A percentile compares a stretch with the other conserved stretches of the same genome.
Conservation (phyloP, 495 filamentous ascomycete species). For the Gamarada debralockiae region DNA sequence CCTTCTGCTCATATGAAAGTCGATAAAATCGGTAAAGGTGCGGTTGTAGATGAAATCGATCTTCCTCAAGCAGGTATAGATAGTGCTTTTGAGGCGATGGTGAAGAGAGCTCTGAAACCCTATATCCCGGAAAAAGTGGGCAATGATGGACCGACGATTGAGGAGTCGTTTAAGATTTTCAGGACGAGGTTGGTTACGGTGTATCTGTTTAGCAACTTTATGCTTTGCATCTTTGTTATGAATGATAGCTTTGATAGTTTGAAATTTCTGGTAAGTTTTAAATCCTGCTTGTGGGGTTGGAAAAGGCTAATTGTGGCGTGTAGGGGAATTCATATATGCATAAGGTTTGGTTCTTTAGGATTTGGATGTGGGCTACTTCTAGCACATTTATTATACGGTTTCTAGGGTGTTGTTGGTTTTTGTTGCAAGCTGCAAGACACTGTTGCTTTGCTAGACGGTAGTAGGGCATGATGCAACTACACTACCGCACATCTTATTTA, state of each 20-base stretch:
- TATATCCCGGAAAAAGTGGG: neutral
- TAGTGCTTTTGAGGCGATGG: constrained; percentile 88
- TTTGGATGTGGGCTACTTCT: neutral
- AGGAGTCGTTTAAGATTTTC: constrained; percentile 5
- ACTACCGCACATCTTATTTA: too few relatives aligned
- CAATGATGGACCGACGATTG: neutral
- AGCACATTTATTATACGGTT: neutral
- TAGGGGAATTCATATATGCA: neutral
- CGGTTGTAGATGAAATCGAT: constrained; percentile 87
- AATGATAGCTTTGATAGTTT: constrained; percentile 2
- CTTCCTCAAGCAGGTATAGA: constrained; percentile 97
- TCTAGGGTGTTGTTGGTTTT: neutral
- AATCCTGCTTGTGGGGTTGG: neutral
- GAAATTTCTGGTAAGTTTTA: constrained; percentile 1
- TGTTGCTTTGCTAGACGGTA: too few relatives aligned
- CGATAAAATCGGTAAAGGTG: constrained; percentile 75
- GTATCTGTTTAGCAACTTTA: neutral
- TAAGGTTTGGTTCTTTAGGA: constrained; percentile 1
- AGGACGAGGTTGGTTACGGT: neutral
- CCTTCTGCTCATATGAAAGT: constrained; percentile 79
- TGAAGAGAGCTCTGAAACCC: constrained; percentile 73
- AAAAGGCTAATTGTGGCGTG: neutral
- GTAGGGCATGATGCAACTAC: too few relatives aligned
- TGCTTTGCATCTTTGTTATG: constrained; percentile 1
- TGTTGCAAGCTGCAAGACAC: too few relatives aligned